phyloP scores from a whole-genome alignment of 23 red algal species.

The Chondrus crispus region DNA sequence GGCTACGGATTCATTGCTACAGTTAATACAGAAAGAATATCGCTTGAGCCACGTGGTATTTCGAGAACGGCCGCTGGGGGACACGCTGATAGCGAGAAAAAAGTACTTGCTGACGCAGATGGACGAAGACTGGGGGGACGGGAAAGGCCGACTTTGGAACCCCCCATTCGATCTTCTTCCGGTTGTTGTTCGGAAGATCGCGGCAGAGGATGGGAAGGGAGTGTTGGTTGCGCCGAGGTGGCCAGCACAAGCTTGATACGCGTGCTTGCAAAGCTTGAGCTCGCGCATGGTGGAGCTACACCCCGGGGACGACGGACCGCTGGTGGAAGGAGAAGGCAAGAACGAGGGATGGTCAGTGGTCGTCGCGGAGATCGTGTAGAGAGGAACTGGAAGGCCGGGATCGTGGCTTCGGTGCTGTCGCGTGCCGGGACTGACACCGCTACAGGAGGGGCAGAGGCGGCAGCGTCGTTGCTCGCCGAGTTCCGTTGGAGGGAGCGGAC shows the following conservation, averaged over 20 bases:
- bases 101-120: background rate
- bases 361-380: background rate
- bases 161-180: slow-evolving; percentile 6
- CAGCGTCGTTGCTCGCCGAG: background rate
- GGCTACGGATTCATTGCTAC: background rate
- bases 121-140: background rate
- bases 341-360: background rate
- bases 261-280: background rate
- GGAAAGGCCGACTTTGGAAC: background rate
- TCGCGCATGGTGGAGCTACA: background rate
- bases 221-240: background rate
- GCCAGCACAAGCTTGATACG: background rate
- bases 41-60: background rate
- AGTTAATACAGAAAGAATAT: background rate
- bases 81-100: background rate
- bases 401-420: too few species aligned
- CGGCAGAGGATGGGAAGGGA: background rate
- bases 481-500: background rate
- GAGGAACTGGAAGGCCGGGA: background rate
- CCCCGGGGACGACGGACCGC: background rate
- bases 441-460: background rate
- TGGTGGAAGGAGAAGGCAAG: background rate
- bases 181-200: background rate
- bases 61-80: background rate
- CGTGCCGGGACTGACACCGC: background rate